A percentile compares a stretch with the other conserved stretches of the same genome.
Conservation (phyloP, 1,284 basidiomycete genomes). For the Heterobasidion annosum region DNA sequence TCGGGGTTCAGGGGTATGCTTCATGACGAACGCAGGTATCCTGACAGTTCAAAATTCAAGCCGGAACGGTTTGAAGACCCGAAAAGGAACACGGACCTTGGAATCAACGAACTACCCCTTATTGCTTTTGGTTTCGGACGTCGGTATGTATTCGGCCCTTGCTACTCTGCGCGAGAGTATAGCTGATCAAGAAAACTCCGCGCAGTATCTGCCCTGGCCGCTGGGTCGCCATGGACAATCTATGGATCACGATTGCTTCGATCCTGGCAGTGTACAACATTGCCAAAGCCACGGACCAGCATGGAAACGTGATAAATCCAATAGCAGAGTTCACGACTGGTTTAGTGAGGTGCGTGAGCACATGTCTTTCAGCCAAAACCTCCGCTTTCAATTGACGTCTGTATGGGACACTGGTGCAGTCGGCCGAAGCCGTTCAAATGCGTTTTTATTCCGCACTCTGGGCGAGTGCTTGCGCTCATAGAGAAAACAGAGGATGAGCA, state of each 20-base stretch:
- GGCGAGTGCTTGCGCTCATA: neutral
- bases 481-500: neutral
- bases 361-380: too few species aligned
- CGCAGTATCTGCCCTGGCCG: constrained; percentile 36
- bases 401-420: constrained; percentile 19
- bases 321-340: constrained; percentile 30
- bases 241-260: constrained; percentile 41
- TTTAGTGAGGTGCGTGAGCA: constrained; percentile 28
- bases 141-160: neutral
- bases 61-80: neutral
- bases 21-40: neutral
- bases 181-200: too few species aligned
- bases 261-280: constrained; percentile 34
- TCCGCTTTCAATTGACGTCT: too few species aligned
- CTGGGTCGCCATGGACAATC: constrained; percentile 30
- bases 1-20: neutral
- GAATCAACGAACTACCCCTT: neutral
- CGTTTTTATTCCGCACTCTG: neutral
- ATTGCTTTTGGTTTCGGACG: constrained; percentile 1
- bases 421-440: neutral
- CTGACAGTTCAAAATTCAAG: neutral
- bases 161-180: constrained; percentile 7
- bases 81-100: neutral
- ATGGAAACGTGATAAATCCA: constrained; percentile 30
- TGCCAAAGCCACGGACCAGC: constrained; percentile 26